Percentiles rank a stretch among this genome's conserved stretches.
Evolutionary conservation across 306 rosid genomes (phyloP).

Genomic region (Glycine soja): DNA sequence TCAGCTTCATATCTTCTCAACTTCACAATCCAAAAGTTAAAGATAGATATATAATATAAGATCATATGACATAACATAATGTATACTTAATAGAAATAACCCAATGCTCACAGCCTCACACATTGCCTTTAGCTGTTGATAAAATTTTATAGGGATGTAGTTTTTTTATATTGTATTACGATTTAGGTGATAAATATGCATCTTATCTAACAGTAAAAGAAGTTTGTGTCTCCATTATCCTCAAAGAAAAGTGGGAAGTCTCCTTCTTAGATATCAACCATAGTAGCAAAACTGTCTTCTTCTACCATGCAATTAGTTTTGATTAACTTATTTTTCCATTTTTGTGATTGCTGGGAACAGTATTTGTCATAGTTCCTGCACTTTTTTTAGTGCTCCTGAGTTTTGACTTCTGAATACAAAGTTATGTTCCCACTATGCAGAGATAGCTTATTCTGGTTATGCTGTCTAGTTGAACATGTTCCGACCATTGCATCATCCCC

Average conservation of each 20-base stretch:
- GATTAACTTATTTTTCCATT: neutral
- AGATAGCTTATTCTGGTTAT: conserved; percentile 47
- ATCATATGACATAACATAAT: neutral
- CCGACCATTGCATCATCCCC: conserved; percentile 46
- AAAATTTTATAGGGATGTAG: neutral
- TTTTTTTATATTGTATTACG: neutral
- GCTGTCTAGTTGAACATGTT: conserved; percentile 51
- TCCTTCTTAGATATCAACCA: too few relatives aligned
- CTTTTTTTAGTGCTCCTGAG: conserved; percentile 18
- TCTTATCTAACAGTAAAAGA: too few relatives aligned
- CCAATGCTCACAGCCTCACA: neutral
- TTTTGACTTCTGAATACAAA: conserved; percentile 16
- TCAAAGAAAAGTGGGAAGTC: conserved; percentile 65
- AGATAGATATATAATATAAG: neutral
- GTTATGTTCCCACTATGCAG: conserved; percentile 57
- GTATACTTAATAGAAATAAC: neutral
- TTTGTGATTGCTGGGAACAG: neutral
- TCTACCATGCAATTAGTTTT: neutral
- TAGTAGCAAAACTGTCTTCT: too few relatives aligned
- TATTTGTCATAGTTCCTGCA: neutral
- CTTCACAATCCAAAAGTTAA: neutral
- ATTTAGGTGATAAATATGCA: neutral
- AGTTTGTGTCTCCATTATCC: conserved; percentile 31
- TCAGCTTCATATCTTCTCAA: conserved; percentile 5
- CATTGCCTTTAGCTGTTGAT: conserved; percentile 7